Evolutionary conservation across 1,284 basidiomycete genomes (phyloP).

Genomic region (Pisolithus thermaeus): DNA sequence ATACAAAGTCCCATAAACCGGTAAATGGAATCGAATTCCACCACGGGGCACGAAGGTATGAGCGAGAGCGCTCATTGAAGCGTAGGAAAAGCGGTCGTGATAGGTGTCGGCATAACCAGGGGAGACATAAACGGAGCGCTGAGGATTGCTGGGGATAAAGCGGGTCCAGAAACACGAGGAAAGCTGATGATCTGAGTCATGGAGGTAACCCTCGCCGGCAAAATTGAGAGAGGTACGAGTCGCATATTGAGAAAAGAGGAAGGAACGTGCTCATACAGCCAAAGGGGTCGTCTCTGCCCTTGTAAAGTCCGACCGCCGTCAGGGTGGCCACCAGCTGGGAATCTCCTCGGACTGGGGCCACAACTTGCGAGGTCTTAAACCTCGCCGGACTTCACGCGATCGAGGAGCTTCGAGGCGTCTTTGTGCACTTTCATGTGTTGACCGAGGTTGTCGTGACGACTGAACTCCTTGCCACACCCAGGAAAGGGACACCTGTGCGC

Average conservation of each 20-base stretch:
- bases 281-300: not conserved
- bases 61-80: no score
- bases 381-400: constrained; percentile 23
- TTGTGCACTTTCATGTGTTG: constrained; percentile 71
- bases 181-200: constrained; percentile 21
- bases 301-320: constrained; percentile 23
- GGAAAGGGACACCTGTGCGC: constrained; percentile 74
- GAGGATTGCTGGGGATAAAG: constrained; percentile 11
- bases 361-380: constrained; percentile 12
- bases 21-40: no score
- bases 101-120: constrained; percentile 20
- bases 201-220: constrained; percentile 16
- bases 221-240: constrained; percentile 9
- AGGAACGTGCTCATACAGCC: constrained; percentile 4
- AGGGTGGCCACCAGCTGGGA: constrained; percentile 12
- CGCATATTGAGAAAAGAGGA: constrained; percentile 23
- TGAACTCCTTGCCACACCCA: constrained; percentile 77
- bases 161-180: not conserved
- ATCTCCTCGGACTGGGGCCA: constrained; percentile 16
- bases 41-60: constrained; percentile 19
- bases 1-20: no score
- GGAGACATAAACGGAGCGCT: constrained; percentile 7
- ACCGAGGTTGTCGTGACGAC: constrained; percentile 78
- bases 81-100: not conserved
- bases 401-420: constrained; percentile 28